phyloP scores from a whole-genome alignment of 306 rosid species.

The Prunus kanzakura region DNA sequence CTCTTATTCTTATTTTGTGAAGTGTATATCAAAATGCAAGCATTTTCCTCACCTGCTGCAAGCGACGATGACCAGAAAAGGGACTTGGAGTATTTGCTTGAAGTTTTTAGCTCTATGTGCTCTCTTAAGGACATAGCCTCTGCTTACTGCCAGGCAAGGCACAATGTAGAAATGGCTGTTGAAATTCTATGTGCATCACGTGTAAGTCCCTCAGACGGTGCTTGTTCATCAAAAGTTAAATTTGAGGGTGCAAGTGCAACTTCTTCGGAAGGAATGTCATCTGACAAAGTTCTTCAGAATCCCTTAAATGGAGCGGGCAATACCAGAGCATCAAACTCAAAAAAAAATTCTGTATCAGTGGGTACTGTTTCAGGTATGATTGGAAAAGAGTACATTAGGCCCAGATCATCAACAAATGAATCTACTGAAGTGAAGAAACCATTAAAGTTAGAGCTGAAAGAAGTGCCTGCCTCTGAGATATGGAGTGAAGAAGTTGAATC shows the following conservation, averaged over 20 bases:
- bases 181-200: constrained; percentile 32
- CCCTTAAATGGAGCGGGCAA: constrained; percentile 4
- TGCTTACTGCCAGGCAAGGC: constrained; percentile 28
- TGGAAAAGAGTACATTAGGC: constrained; percentile 28
- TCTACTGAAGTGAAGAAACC: constrained; percentile 26
- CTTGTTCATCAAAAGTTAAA: constrained; percentile 8
- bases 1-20: not conserved
- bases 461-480: constrained; percentile 17
- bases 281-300: constrained; percentile 2
- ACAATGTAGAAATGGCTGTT: constrained; percentile 23
- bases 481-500: constrained; percentile 24
- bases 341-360: constrained; percentile 16
- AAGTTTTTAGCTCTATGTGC: constrained; percentile 28
- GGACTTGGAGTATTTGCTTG: constrained; percentile 26
- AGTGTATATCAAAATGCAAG: constrained; percentile 22
- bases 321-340: constrained; percentile 22
- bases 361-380: constrained; percentile 38
- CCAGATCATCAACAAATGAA: constrained; percentile 9
- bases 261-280: constrained; percentile 3
- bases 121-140: constrained; percentile 36
- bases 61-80: constrained; percentile 14
- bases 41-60: constrained; percentile 4
- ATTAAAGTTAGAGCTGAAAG: constrained; percentile 19
- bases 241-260: constrained; percentile 17
- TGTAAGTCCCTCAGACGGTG: not conserved